Base-by-base conservation (phyloP, 257 asterid species). In the Ocimum tenuiflorum region DNA sequence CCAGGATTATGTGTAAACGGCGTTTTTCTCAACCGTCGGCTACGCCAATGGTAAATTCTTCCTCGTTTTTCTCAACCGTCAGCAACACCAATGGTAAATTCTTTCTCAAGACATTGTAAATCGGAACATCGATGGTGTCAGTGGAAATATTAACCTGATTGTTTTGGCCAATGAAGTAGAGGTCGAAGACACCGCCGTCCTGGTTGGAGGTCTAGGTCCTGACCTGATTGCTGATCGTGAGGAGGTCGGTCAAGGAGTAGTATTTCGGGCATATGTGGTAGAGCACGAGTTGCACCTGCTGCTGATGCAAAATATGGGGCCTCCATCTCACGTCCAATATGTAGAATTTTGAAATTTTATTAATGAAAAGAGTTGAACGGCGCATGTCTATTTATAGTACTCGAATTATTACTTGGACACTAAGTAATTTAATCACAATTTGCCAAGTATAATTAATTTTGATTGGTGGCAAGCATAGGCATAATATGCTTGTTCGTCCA, bases 201-300 rank as follows among this genome's bases (percentile, higher is more conserved):
- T 71, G 85, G 1, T 95, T 96, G 53, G 76, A 60, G 7, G 99
- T 91, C 70, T 74, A 94, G 2, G 99, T 92, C 65, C 89, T 75
- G 24, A 87, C 97, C n/a, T 97, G 99, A 72, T 87, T 92, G 85
- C 94, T 92, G 33, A 86, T 91, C 3, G 95, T 71, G 11, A 47
- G 73, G 36, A 92, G 79, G 60, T 35, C 55, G 0, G 66, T 64
- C 6, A 86, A 46, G 3, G 83, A 65, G 83, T 92, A 92, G 83
- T 39, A 92, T 7, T 79, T 84, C 0, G 99, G 95, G 52, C 82
- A 71, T 11, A 86, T 68, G 59, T 87, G 96, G 88, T 84, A 83
- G 22, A 52, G 83, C 9, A 87, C 41, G 19, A 92, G 88, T 71
- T 81, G 95, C 0, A 92, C 82, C 31, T 89, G 82, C 69, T 84